A percentile compares a stretch with the other conserved stretches of the same genome.
Evolutionary conservation across 1,284 basidiomycete species (phyloP).

Genomic region (Boletus mariae): DNA sequence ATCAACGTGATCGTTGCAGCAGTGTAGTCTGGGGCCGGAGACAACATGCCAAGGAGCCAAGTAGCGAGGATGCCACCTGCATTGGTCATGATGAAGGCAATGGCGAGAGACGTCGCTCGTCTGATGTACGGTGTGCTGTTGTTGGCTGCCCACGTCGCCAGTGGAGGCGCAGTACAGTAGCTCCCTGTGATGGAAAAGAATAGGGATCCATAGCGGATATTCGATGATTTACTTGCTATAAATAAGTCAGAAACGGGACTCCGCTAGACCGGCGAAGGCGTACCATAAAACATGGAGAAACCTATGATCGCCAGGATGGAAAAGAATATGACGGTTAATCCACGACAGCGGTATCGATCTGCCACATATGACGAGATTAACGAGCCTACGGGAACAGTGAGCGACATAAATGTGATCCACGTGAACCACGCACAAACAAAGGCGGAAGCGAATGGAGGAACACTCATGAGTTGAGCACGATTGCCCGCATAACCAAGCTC

Average conservation of each 20-base stretch:
- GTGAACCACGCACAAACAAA: slow-evolving; percentile 37
- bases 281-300: slow-evolving; percentile 48
- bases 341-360: slow-evolving; percentile 44
- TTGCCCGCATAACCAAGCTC: slow-evolving; percentile 43
- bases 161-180: slow-evolving; percentile 42
- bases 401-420: background rate
- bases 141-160: slow-evolving; percentile 53
- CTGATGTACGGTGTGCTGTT: slow-evolving; percentile 55
- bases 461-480: slow-evolving; percentile 46
- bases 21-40: slow-evolving; percentile 42
- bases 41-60: slow-evolving; percentile 47
- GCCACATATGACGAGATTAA: slow-evolving; percentile 41
- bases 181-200: slow-evolving; percentile 49
- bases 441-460: slow-evolving; percentile 45
- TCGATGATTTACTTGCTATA: slow-evolving; percentile 23
- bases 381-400: slow-evolving; percentile 28
- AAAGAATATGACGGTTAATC: slow-evolving; percentile 36
- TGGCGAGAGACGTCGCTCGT: slow-evolving; percentile 52
- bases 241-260: background rate
- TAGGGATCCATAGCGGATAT: slow-evolving; percentile 46
- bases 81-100: slow-evolving; percentile 53
- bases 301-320: slow-evolving; percentile 40
- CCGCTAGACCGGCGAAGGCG: slow-evolving; percentile 1
- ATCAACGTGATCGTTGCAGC: slow-evolving; percentile 39
- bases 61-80: slow-evolving; percentile 55